Percentiles rank a stretch among this genome's conserved stretches.
Evolutionary conservation across 257 asterid species (phyloP).

Genomic region (Fraxinus anomala): DNA sequence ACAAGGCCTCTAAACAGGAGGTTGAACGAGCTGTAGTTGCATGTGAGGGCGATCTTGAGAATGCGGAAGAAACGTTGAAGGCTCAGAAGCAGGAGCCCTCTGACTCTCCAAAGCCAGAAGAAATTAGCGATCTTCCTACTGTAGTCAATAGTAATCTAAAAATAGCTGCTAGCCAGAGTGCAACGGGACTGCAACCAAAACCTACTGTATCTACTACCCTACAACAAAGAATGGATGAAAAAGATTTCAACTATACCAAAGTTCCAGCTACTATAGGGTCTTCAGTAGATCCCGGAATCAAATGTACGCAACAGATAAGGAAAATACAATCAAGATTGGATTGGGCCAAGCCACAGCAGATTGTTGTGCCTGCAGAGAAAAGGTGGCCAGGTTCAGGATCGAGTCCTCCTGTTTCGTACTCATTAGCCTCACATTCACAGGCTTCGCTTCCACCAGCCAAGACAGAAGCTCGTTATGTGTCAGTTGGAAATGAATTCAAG

Average conservation of each 20-base stretch:
- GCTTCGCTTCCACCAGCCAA: conserved; percentile 41
- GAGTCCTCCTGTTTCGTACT: conserved; percentile 39
- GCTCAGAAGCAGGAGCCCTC: conserved; percentile 70
- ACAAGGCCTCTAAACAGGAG: conserved; percentile 84
- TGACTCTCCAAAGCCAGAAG: conserved; percentile 59
- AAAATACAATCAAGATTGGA: conserved; percentile 61
- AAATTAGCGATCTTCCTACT: conserved; percentile 59
- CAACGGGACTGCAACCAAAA: conserved; percentile 42
- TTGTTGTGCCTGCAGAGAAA: conserved; percentile 53
- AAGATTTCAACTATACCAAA: conserved; percentile 68
- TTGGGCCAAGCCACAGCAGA: conserved; percentile 65
- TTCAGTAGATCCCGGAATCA: conserved; percentile 56
- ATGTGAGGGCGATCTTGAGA: conserved; percentile 84
- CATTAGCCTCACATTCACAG: conserved; percentile 44
- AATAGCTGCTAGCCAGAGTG: conserved; percentile 37
- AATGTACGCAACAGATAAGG: conserved; percentile 51
- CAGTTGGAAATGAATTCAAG: conserved; percentile 52
- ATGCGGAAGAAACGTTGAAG: conserved; percentile 77
- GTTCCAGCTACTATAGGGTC: conserved; percentile 45
- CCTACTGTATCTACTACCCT: conserved; percentile 38
- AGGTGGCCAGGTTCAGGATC: conserved; percentile 56
- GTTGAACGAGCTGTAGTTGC: conserved; percentile 84
- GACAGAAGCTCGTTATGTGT: conserved; percentile 39
- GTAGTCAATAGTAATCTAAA: conserved; percentile 46
- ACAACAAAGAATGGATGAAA: conserved; percentile 69